These are phyloP conservation scores for Globisporangium heterothallicum DNA, from an alignment of 352 stramenopile genomes.

Conservation along the genomic window DNA sequence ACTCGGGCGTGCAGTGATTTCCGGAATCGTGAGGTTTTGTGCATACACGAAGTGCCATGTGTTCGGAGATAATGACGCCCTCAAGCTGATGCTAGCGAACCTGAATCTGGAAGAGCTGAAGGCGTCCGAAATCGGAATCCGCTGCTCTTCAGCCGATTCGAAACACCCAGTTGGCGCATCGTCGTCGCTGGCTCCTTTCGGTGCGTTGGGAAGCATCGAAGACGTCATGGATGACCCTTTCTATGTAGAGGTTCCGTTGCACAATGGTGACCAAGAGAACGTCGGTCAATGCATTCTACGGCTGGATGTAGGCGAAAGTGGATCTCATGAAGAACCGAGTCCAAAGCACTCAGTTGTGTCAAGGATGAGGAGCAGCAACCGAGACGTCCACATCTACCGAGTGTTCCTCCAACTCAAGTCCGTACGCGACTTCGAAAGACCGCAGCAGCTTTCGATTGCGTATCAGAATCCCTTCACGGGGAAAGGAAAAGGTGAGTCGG, in stretches of 20 bases:
- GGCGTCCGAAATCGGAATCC: conserved; percentile 12
- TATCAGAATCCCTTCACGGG: conserved; percentile 37
- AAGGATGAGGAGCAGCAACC: neutral
- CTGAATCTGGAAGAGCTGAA: conserved; percentile 1
- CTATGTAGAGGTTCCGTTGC: neutral
- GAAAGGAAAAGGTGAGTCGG: conserved; percentile 24
- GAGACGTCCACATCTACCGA: conserved; percentile 18
- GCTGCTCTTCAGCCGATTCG: conserved; percentile 18
- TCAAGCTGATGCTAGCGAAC: conserved; percentile 7
- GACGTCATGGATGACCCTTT: neutral
- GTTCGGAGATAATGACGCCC: conserved; percentile 25
- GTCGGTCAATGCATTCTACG: conserved; percentile 7
- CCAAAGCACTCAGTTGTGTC: neutral
- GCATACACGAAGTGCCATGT: conserved; percentile 32
- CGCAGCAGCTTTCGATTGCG: conserved; percentile 22
- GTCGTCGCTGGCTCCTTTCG: neutral
- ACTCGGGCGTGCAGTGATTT: conserved; percentile 15
- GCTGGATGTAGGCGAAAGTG: neutral
- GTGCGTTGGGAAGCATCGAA: neutral
- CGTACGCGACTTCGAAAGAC: conserved; percentile 19
- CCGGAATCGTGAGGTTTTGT: conserved; percentile 24
- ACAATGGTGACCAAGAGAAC: neutral
- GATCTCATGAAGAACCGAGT: neutral
- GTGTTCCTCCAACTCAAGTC: conserved; percentile 39
- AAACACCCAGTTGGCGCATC: conserved; percentile 2